phyloP scores from a whole-genome alignment of 441 rosid species.

The Pelargonium citronellum region DNA sequence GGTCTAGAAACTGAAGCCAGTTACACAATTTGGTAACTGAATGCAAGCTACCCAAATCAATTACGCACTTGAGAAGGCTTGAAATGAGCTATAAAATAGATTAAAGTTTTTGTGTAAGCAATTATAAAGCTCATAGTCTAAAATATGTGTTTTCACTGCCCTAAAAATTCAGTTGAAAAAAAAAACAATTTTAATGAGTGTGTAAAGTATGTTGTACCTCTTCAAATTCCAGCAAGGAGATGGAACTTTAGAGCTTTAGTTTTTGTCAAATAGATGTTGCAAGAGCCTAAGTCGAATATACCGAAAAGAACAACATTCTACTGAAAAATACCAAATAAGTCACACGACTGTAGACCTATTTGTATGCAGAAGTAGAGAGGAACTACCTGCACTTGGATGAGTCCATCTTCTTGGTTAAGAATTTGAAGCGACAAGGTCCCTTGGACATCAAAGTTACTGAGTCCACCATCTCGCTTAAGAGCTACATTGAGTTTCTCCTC shows the following conservation, averaged over 20 bases:
- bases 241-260: not conserved
- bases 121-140: no score
- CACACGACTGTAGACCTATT: not conserved
- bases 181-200: not conserved
- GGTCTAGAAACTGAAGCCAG: not conserved
- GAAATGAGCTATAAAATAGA: not conserved
- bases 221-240: not conserved
- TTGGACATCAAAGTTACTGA: slow-evolving; percentile 88
- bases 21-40: no score
- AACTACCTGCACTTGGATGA: slow-evolving; percentile 90
- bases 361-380: not conserved
- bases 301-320: not conserved
- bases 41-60: not conserved
- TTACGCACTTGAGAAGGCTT: not conserved
- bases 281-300: not conserved
- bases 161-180: not conserved
- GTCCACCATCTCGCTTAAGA: slow-evolving; percentile 86
- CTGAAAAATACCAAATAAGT: not conserved
- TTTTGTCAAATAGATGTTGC: not conserved
- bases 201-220: not conserved
- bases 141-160: not conserved
- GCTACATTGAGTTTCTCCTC: slow-evolving; percentile 90
- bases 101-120: not conserved
- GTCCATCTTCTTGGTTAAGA: slow-evolving; percentile 89
- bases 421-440: slow-evolving; percentile 93